Percentiles rank a stretch among this genome's conserved stretches.
These are phyloP conservation scores for Tetrahymena elliotti DNA, from an alignment of 73 alveolate genomes.

Conservation along the genomic window DNA sequence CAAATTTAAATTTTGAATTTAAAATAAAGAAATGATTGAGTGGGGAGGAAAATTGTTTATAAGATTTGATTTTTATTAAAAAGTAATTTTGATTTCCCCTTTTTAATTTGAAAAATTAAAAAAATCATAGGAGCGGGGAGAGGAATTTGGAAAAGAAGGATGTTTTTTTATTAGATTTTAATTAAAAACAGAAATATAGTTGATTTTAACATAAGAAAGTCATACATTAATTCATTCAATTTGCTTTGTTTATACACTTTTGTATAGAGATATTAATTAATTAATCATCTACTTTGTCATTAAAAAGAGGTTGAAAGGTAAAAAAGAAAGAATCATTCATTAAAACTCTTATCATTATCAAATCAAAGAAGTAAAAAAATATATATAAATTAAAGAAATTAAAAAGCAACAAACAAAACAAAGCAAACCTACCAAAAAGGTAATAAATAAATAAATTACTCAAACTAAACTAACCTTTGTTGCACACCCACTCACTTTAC, in stretches of 20 bases:
- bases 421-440: neutral
- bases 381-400: neutral
- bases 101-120: neutral
- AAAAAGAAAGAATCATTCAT: neutral
- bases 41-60: neutral
- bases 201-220: neutral
- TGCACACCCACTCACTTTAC: neutral
- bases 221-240: too few relatives aligned
- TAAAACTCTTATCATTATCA: neutral
- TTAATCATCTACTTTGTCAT: too few relatives aligned
- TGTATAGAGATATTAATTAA: neutral
- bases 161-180: neutral
- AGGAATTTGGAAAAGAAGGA: neutral
- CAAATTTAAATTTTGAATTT: neutral
- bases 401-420: neutral
- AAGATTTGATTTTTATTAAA: neutral
- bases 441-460: too few relatives aligned
- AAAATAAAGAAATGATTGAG: neutral
- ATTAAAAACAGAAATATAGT: neutral
- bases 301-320: neutral
- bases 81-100: neutral
- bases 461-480: neutral
- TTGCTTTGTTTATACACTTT: neutral
- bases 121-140: neutral
- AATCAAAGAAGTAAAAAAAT: neutral